Evolutionary conservation across 2,329 filamentous ascomycete species (phyloP).

Genomic region (Xylariales sp.): DNA sequence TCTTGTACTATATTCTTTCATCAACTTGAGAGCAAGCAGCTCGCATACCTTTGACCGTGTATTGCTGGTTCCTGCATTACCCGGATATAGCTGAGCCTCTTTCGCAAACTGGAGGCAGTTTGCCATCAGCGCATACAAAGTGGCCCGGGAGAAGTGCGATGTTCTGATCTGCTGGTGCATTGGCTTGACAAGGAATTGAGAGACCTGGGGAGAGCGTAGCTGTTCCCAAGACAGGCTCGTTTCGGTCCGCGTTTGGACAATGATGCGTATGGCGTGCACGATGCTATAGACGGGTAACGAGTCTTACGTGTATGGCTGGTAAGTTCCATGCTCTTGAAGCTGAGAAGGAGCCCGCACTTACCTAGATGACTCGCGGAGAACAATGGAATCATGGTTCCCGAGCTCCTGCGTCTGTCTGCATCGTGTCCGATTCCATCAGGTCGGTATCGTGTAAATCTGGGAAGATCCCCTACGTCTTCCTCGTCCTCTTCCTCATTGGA

Average conservation of each 20-base stretch:
- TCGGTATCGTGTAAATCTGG: conserved; percentile 26
- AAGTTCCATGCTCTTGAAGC: not conserved
- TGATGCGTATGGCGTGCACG: conserved; percentile 81
- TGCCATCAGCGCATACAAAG: conserved; percentile 84
- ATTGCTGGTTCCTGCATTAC: conserved; percentile 76
- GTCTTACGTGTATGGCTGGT: conserved; percentile 48
- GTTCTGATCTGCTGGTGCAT: conserved; percentile 85
- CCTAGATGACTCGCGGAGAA: conserved; percentile 77
- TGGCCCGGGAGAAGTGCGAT: conserved; percentile 79
- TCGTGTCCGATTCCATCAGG: conserved; percentile 22
- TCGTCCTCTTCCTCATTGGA: conserved; percentile 35
- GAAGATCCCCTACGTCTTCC: conserved; percentile 19
- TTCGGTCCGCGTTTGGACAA: conserved; percentile 81
- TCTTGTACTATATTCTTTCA: conserved; percentile 84
- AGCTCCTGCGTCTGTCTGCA: conserved; percentile 25
- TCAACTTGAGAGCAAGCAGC: conserved; percentile 78
- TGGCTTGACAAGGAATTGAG: conserved; percentile 91
- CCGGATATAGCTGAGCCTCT: conserved; percentile 75
- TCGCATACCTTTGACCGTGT: conserved; percentile 88
- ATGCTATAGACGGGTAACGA: conserved; percentile 83
- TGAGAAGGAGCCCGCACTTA: conserved; percentile 31
- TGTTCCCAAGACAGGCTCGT: conserved; percentile 94
- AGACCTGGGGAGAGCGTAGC: conserved; percentile 89
- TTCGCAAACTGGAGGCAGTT: conserved; percentile 93
- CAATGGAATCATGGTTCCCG: conserved; percentile 56